Base-by-base conservation (phyloP, 192 early-diverging fungal genomes). In the Coemansia sp. region DNA sequence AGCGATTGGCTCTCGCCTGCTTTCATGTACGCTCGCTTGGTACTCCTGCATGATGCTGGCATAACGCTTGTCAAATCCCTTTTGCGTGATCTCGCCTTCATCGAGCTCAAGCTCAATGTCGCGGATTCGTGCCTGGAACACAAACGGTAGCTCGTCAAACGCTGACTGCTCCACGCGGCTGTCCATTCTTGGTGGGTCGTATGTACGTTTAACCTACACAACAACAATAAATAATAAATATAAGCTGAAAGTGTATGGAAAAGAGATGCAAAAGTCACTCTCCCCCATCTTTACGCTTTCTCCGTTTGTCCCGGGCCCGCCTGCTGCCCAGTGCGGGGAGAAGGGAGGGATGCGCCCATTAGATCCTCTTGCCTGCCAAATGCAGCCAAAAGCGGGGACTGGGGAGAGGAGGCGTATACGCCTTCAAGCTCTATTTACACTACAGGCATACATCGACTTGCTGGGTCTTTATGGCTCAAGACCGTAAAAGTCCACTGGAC, bases 21-120 rank as follows among this genome's bases (percentile, higher is more conserved):
- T 18, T n/a, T 49, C 48, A 10, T 24, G 26, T 4, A 8, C 14
- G 29, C 39, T 63, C 38, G 79, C 29, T 35, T 69, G 66, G 59
- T 82, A 84, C 32, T 75, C 74, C n/a, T 66, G 61, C 56, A 89
- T 71, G n/a, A 91, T 73, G 49, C 75, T 75, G 3, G 66, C 61
- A 22, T 81, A 70, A 63, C 85, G 85, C 75, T 89, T 89, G 58
- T 88, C 87, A 61, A 83, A 91, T 20, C 90, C 90, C 68, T 91
- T 88, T 64, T 86, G 78, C 22, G 90, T 91, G 60, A 91, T 87
- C 57, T 90, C 88, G 43, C 88, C 88, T 19, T 88, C 86, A 49
- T 71, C 71, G 26, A 81, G 72, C 70, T 87, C 87, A 20, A 76
- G 64, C 59, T 87, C 52, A 12, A 77, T 63, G 47, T 75, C 80